Conservation (phyloP, 1,284 basidiomycete species). For the Papiliotrema flavescens region DNA sequence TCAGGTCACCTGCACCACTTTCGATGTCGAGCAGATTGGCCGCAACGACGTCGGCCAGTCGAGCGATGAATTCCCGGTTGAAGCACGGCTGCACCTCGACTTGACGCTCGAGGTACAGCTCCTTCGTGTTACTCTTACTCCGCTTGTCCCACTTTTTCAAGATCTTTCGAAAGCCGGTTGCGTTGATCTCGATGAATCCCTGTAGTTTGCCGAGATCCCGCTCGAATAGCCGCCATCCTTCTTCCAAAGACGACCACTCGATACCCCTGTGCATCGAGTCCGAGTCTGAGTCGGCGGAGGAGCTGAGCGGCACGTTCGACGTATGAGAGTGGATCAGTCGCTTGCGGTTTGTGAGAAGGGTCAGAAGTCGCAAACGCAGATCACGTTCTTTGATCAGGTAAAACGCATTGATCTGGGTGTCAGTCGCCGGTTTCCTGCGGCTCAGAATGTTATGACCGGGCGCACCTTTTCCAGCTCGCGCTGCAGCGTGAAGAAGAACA, state of each 20-base stretch:
- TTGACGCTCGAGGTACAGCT: slow-evolving; percentile 92
- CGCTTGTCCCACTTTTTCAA: slow-evolving; percentile 99
- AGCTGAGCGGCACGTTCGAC: neutral
- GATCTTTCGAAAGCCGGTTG: slow-evolving; percentile 95
- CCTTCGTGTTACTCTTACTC: slow-evolving; percentile 89
- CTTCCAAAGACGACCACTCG: slow-evolving; percentile 90
- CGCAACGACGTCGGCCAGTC: slow-evolving; percentile 90
- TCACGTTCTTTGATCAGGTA: slow-evolving; percentile 98
- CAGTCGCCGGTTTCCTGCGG: too few species aligned
- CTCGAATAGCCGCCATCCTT: slow-evolving; percentile 92
- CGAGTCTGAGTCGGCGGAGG: neutral
- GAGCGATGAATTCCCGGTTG: slow-evolving; percentile 95
- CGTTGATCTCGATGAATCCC: slow-evolving; percentile 98
- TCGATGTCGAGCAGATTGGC: slow-evolving; percentile 90
- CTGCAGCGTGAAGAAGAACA: slow-evolving; percentile 99
- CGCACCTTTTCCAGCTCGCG: slow-evolving; percentile 92
- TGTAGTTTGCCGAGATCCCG: slow-evolving; percentile 94
- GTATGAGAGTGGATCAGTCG: slow-evolving; percentile 39
- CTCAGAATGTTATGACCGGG: too few species aligned
- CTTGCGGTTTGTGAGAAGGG: slow-evolving; percentile 88
- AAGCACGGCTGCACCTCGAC: slow-evolving; percentile 98
- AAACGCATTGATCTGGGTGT: slow-evolving; percentile 98
- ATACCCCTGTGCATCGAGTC: slow-evolving; percentile 54
- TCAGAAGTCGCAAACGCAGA: slow-evolving; percentile 84
- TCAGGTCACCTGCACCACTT: slow-evolving; percentile 66